phyloP scores from a whole-genome alignment of 441 rosid genomes.

The Syzygium malaccense region DNA sequence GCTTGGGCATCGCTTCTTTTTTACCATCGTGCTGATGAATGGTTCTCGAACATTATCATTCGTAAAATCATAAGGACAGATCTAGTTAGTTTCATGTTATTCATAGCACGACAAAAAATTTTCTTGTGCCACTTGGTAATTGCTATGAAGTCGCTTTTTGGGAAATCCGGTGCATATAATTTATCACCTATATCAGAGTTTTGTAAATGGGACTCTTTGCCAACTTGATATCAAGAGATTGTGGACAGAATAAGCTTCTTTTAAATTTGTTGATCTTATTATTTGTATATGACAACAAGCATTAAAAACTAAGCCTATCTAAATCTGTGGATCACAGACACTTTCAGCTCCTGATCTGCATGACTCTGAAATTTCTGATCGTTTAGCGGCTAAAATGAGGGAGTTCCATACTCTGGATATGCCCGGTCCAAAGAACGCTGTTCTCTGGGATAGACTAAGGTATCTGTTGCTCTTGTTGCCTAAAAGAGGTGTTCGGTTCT shows the following conservation, averaged over 20 bases:
- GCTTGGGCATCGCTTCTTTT: not conserved
- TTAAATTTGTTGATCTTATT: not conserved
- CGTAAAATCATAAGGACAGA: not conserved
- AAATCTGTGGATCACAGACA: slow-evolving; percentile 46
- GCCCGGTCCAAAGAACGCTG: slow-evolving; percentile 54
- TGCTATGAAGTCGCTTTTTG: not conserved
- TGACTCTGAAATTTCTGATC: slow-evolving; percentile 63
- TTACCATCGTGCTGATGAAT: not conserved
- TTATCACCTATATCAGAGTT: not conserved
- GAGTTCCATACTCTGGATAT: slow-evolving; percentile 80
- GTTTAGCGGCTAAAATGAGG: slow-evolving; percentile 75
- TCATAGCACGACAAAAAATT: not conserved
- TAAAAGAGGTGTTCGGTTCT: not conserved
- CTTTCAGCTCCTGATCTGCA: slow-evolving; percentile 72
- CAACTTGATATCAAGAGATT: not conserved
- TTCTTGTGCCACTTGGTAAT: not conserved
- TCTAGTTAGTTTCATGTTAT: not conserved
- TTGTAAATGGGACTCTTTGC: not conserved
- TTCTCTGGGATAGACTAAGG: slow-evolving; percentile 75
- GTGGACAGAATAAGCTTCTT: not conserved
- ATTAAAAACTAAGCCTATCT: not conserved
- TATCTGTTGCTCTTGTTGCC: slow-evolving; percentile 12
- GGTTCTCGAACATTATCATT: not conserved
- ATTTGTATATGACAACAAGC: not conserved
- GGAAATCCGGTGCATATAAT: not conserved